Evolutionary conservation across 257 asterid genomes (phyloP).

Genomic region (Verbascum thapsus): DNA sequence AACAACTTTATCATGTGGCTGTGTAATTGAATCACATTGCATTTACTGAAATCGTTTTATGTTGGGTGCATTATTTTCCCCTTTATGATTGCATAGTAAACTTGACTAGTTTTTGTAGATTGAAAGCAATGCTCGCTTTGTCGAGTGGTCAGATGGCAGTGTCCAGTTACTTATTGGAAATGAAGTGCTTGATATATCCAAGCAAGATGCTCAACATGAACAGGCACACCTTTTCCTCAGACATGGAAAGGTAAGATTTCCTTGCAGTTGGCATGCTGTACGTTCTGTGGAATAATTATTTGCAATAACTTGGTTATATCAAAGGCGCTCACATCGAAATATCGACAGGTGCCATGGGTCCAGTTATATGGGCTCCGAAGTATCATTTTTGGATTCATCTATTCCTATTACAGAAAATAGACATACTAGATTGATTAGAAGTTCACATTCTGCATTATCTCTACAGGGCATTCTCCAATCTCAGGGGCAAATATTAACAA

Average conservation of each 20-base stretch:
- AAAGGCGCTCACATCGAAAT: not conserved
- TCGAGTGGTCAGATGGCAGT: constrained; percentile 99
- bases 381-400: constrained; percentile 18
- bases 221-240: constrained; percentile 93
- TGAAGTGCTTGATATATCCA: constrained; percentile 96
- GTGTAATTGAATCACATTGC: not conserved
- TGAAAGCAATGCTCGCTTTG: constrained; percentile 98
- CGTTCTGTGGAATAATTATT: not conserved
- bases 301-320: not conserved
- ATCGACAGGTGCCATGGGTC: constrained; percentile 10
- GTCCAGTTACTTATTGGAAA: constrained; percentile 89
- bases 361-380: constrained; percentile 14
- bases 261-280: not conserved
- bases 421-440: constrained; percentile 16
- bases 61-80: not conserved
- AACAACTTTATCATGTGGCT: not conserved
- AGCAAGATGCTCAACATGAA: constrained; percentile 93
- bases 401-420: not conserved
- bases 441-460: constrained; percentile 22
- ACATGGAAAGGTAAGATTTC: constrained; percentile 74
- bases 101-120: constrained; percentile 43
- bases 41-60: not conserved
- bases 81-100: not conserved
- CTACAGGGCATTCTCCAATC: constrained; percentile 94
- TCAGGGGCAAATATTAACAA: constrained; percentile 81